A percentile compares a stretch with the other conserved stretches of the same genome.
Conservation (phyloP, 106 monocot species). For the Gastrodia elata region DNA sequence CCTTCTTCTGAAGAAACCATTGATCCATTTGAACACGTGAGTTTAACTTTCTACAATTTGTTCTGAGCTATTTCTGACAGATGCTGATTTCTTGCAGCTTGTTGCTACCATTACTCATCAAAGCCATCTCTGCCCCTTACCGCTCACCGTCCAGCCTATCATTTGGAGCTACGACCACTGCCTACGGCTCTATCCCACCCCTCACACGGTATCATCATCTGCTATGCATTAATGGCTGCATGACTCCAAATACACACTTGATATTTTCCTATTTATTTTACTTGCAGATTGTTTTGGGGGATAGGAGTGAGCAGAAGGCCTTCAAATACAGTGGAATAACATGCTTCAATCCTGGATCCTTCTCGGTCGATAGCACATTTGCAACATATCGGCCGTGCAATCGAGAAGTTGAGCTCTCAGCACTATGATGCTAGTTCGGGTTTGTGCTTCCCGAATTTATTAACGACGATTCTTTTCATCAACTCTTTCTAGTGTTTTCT, state of each 20-base stretch:
- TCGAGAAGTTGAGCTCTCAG: constrained; percentile 78
- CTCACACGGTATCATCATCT: constrained; percentile 54
- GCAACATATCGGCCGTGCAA: constrained; percentile 90
- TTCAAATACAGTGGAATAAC: constrained; percentile 90
- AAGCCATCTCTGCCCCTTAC: constrained; percentile 96
- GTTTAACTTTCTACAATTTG: neutral
- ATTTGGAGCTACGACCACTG: constrained; percentile 99
- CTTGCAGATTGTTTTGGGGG: constrained; percentile 86
- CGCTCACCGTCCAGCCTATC: constrained; percentile 85
- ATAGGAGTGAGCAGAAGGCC: constrained; percentile 82
- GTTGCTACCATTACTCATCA: constrained; percentile 98
- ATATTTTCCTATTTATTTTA: too few relatives aligned
- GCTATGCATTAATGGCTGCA: too few relatives aligned
- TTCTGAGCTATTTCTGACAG: neutral
- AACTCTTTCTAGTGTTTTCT: too few relatives aligned
- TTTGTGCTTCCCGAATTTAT: too few relatives aligned
- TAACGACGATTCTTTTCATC: too few relatives aligned
- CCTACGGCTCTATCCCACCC: constrained; percentile 84
- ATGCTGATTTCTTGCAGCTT: constrained; percentile 49
- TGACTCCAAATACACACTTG: too few relatives aligned
- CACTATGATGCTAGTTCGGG: constrained; percentile 46
- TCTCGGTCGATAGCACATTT: constrained; percentile 80
- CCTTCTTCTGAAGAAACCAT: constrained; percentile 77
- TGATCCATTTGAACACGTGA: constrained; percentile 86
- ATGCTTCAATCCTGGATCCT: constrained; percentile 96